Percentiles rank a stretch among this genome's conserved stretches.
These are phyloP conservation scores for Phytophthora constricta DNA, from an alignment of 352 stramenopile genomes.

Conservation along the genomic window DNA sequence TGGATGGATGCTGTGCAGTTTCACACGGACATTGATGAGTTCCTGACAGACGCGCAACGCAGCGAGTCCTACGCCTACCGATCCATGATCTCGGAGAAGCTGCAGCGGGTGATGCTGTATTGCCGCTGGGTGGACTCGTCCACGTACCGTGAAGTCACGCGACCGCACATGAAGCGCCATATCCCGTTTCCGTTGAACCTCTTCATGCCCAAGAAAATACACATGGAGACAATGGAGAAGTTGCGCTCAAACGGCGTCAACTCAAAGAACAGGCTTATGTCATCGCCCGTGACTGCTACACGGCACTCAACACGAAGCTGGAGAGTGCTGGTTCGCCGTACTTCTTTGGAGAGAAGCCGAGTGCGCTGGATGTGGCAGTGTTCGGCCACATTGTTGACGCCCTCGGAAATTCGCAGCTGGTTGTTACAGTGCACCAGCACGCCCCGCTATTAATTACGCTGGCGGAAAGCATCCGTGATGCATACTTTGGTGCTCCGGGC, in stretches of 20 bases:
- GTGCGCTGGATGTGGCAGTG: slow-evolving; percentile 77
- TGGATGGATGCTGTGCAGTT: slow-evolving; percentile 46
- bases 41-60: slow-evolving; percentile 71
- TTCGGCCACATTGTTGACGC: slow-evolving; percentile 88
- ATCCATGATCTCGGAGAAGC: slow-evolving; percentile 83
- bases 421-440: slow-evolving; percentile 74
- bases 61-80: slow-evolving; percentile 87
- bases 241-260: slow-evolving; percentile 61
- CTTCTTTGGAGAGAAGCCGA: slow-evolving; percentile 76
- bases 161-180: slow-evolving; percentile 78
- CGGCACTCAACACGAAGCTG: slow-evolving; percentile 83
- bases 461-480: slow-evolving; percentile 73
- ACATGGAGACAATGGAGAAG: slow-evolving; percentile 68
- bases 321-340: slow-evolving; percentile 55
- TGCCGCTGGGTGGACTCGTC: slow-evolving; percentile 86
- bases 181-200: slow-evolving; percentile 87
- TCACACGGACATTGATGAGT: slow-evolving; percentile 81
- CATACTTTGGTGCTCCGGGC: slow-evolving; percentile 61
- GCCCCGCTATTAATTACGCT: slow-evolving; percentile 77
- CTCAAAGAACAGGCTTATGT: slow-evolving; percentile 87
- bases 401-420: slow-evolving; percentile 75
- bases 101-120: slow-evolving; percentile 82
- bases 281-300: slow-evolving; percentile 86
- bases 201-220: slow-evolving; percentile 87
- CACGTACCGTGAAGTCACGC: slow-evolving; percentile 87